A percentile compares a stretch with the other conserved stretches of the same genome.
phyloP scores from a whole-genome alignment of 2,329 filamentous ascomycete species.

The Scortechinia acanthostroma region DNA sequence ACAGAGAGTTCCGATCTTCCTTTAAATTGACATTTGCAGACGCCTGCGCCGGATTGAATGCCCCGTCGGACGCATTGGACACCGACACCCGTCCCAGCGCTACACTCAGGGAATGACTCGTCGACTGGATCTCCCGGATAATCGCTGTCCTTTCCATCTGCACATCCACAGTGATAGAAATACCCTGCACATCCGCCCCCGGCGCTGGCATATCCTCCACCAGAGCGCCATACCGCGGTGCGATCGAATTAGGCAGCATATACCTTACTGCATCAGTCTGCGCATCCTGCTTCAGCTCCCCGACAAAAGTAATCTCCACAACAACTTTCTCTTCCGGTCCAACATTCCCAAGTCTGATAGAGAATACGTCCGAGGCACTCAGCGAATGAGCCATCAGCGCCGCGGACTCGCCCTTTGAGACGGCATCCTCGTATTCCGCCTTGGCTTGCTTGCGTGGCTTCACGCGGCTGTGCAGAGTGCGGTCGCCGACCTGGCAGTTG shows the following conservation, averaged over 20 bases:
- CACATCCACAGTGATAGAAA: constrained; percentile 44
- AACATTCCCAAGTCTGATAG: constrained; percentile 47
- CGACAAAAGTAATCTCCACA: constrained; percentile 45
- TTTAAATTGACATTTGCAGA: constrained; percentile 34
- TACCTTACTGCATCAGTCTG: constrained; percentile 47
- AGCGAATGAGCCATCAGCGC: constrained; percentile 43
- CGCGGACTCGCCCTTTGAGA: constrained; percentile 39
- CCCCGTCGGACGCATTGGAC: constrained; percentile 23
- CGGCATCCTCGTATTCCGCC: constrained; percentile 38
- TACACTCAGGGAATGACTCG: constrained; percentile 45
- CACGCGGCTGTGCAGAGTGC: constrained; percentile 42
- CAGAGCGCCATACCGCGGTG: constrained; percentile 41
- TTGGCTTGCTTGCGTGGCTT: constrained; percentile 47
- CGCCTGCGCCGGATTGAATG: constrained; percentile 37
- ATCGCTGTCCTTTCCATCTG: constrained; percentile 35
- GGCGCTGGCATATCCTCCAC: constrained; percentile 6
- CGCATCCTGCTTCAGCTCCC: constrained; percentile 51
- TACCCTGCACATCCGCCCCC: constrained; percentile 18
- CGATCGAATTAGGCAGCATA: constrained; percentile 46
- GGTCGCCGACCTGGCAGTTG: constrained; percentile 39
- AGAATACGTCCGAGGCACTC: constrained; percentile 44
- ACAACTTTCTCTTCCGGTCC: constrained; percentile 35
- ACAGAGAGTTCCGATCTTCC: constrained; percentile 14
- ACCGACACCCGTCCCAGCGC: constrained; percentile 40
- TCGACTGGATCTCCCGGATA: constrained; percentile 42